Evolutionary conservation across 352 stramenopile species (phyloP).

Genomic region (Phytophthora foliorum): DNA sequence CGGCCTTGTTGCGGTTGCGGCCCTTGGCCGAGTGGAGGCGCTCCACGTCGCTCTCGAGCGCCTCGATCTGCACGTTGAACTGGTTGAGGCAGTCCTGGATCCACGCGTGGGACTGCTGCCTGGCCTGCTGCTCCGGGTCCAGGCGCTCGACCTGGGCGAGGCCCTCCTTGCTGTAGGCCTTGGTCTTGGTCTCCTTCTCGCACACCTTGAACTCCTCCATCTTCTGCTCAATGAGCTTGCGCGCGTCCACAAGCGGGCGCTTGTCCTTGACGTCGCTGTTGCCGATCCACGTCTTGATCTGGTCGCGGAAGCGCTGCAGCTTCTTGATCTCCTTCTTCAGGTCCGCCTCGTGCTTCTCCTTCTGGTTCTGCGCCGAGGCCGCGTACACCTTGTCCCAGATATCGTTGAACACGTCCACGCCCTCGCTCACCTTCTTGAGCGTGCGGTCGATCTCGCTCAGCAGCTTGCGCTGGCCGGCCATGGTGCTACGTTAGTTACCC

Average conservation of each 20-base stretch:
- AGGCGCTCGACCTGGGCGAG: constrained; percentile 95
- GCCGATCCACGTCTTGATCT: constrained; percentile 99
- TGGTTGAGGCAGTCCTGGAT: constrained; percentile 85
- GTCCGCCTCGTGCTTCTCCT: constrained; percentile 99
- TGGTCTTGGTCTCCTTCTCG: constrained; percentile 99
- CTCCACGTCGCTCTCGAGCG: constrained; percentile 85
- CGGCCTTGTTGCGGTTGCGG: constrained; percentile 95
- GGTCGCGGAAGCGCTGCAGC: constrained; percentile 97
- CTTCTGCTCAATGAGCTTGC: constrained; percentile 97
- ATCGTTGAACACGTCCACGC: constrained; percentile 98
- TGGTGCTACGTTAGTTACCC: constrained; percentile 29
- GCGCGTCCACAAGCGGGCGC: constrained; percentile 81
- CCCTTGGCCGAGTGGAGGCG: constrained; percentile 89
- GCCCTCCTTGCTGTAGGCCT: constrained; percentile 99
- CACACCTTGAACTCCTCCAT: constrained; percentile 99
- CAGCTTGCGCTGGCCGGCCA: constrained; percentile 89
- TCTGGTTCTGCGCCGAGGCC: constrained; percentile 97
- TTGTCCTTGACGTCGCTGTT: constrained; percentile 99
- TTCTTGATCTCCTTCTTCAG: constrained; percentile 99
- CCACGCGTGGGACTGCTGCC: constrained; percentile 85
- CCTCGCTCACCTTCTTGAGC: constrained; percentile 99
- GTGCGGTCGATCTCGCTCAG: constrained; percentile 98
- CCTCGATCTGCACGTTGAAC: constrained; percentile 92
- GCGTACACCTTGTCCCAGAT: constrained; percentile 99
- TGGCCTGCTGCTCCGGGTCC: constrained; percentile 88